Evolutionary conservation across 1,139 yeast genomes (phyloP).

Genomic region (Scheffersomyces quercinus): DNA sequence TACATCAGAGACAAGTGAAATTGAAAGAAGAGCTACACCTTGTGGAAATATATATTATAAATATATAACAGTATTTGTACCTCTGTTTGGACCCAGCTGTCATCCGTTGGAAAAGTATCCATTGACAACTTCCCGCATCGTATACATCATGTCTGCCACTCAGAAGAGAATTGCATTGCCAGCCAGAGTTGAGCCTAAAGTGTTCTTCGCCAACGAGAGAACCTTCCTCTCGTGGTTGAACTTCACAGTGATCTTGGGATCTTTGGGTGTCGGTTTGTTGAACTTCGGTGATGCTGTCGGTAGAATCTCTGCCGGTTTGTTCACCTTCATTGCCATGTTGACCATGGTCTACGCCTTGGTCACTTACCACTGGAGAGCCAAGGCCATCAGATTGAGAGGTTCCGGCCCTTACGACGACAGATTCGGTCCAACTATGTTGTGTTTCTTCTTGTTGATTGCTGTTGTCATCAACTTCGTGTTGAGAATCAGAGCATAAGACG

Average conservation of each 20-base stretch:
- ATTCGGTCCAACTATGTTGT: slow-evolving; percentile 98
- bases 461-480: slow-evolving; percentile 88
- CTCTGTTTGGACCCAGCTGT: too few relatives aligned
- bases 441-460: slow-evolving; percentile 88
- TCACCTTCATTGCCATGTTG: slow-evolving; percentile 94
- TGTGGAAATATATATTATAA: too few relatives aligned
- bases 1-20: too few relatives aligned
- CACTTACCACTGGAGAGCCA: slow-evolving; percentile 99
- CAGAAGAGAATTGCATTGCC: slow-evolving; percentile 92
- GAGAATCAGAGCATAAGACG: slow-evolving; percentile 60
- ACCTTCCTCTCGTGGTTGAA: slow-evolving; percentile 97
- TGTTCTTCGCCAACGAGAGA: slow-evolving; percentile 97
- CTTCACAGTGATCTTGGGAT: slow-evolving; percentile 95
- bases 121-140: too few relatives aligned
- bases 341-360: slow-evolving; percentile 94
- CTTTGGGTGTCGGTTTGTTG: slow-evolving; percentile 91
- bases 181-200: slow-evolving; percentile 97
- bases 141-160: slow-evolving; percentile 11
- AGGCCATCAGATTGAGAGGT: slow-evolving; percentile 96
- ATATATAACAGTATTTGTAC: too few relatives aligned
- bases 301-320: slow-evolving; percentile 87
- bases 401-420: slow-evolving; percentile 98
- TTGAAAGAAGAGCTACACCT: too few relatives aligned
- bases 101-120: too few relatives aligned
- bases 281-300: slow-evolving; percentile 96